phyloP scores from a whole-genome alignment of 495 filamentous ascomycete species.

The Eremomyces bilateralis region DNA sequence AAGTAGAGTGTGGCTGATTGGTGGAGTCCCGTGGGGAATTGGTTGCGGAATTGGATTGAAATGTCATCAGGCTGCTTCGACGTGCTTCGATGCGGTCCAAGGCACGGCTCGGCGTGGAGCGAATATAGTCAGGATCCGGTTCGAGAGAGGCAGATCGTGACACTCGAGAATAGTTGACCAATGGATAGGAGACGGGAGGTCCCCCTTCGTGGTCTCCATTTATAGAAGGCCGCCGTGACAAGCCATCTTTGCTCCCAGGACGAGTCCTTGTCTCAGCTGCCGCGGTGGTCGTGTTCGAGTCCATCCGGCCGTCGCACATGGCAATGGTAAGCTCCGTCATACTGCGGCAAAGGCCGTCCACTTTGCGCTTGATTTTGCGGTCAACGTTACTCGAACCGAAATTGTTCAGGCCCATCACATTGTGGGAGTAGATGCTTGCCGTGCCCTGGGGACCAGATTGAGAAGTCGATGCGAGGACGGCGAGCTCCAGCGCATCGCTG shows the following conservation, averaged over 20 bases:
- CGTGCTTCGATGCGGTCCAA: slow-evolving; percentile 53
- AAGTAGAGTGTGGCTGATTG: too few species aligned
- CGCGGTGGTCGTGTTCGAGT: neutral
- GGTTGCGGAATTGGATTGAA: slow-evolving; percentile 17
- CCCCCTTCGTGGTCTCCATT: too few species aligned
- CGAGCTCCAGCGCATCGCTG: slow-evolving; percentile 55
- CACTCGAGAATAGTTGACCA: neutral
- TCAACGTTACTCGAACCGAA: slow-evolving; percentile 42
- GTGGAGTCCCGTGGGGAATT: slow-evolving; percentile 10
- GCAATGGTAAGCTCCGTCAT: slow-evolving; percentile 84
- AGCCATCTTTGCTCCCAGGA: neutral
- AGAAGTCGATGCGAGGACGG: slow-evolving; percentile 45
- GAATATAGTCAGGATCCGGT: slow-evolving; percentile 1
- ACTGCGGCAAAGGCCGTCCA: slow-evolving; percentile 78
- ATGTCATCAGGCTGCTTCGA: slow-evolving; percentile 32
- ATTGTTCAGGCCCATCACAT: too few species aligned
- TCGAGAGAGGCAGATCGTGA: neutral
- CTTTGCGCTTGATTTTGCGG: slow-evolving; percentile 67
- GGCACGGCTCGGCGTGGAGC: slow-evolving; percentile 25
- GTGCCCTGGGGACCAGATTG: slow-evolving; percentile 30
- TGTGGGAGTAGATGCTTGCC: slow-evolving; percentile 36
- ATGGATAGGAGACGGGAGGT: slow-evolving; percentile 1
- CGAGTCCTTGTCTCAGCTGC: neutral
- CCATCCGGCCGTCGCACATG: slow-evolving; percentile 35
- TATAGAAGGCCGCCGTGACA: too few species aligned